Percentiles rank a stretch among this genome's conserved stretches.
phyloP scores from a whole-genome alignment of 2,329 filamentous ascomycete species.

The Pestalotiopsis sp. region DNA sequence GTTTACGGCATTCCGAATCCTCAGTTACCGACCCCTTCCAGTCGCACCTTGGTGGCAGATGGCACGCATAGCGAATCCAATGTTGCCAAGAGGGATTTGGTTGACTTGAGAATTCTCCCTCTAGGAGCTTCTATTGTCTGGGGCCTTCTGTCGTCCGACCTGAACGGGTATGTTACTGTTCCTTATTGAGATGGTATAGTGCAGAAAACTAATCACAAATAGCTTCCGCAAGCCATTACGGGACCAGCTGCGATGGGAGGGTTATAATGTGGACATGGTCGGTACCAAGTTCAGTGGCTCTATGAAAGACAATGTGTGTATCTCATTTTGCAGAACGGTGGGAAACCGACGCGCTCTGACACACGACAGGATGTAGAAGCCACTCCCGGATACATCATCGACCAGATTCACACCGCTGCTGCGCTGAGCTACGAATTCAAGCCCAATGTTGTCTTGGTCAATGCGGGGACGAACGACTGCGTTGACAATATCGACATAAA shows the following conservation, averaged over 20 bases:
- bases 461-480: constrained; percentile 35
- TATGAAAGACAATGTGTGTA: constrained; percentile 27
- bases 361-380: constrained; percentile 19
- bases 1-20: neutral
- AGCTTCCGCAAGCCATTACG: constrained; percentile 22
- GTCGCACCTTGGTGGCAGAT: neutral
- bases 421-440: constrained; percentile 11
- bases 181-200: neutral
- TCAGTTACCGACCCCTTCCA: neutral
- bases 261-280: constrained; percentile 28
- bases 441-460: constrained; percentile 26
- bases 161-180: constrained; percentile 35
- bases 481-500: constrained; percentile 18
- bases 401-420: constrained; percentile 13
- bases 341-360: neutral
- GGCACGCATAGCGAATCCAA: neutral
- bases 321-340: neutral
- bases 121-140: constrained; percentile 13
- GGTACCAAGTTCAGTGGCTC: constrained; percentile 19
- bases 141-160: constrained; percentile 33
- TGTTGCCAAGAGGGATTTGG: neutral
- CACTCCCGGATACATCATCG: constrained; percentile 16
- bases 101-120: constrained; percentile 7
- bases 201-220: neutral
- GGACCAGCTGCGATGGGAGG: constrained; percentile 21